Evolutionary conservation across 306 rosid species (phyloP), one percentile per base, ranked within the genome.

Genomic region (Echinosophora koreensis): DNA sequence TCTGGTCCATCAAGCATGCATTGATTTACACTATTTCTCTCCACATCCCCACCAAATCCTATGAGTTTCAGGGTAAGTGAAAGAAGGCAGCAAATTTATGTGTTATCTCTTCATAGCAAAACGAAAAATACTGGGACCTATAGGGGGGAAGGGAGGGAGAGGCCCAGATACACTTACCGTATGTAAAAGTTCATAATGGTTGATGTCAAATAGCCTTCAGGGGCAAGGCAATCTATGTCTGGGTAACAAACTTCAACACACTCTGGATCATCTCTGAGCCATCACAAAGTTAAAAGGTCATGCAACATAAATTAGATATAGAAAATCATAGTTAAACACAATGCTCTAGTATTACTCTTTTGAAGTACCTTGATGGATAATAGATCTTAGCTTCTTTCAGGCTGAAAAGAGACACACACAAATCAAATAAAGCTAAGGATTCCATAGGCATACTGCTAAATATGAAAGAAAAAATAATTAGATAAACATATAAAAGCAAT

Each of bases 161-260:
- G 12, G 71, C 52, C 39, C 7, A 35, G 67, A 41, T 51, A 35
- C 70, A 79, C 84, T 80, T 86, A 95, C 99, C 95, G 88, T 61
- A 95, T 90, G 80, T 90, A 95, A 72, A 95, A 95, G 85, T 92
- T 92, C 97, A 92, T 95, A 5, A 92, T 92, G 72, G 93, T 87
- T 61, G 97, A 95, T 74, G 95, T 84, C 84, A 95, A 86, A 84
- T 83, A 95, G 80, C 89, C 78, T 84, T 78, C 84, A 28, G 99
- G 94, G 41, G 85, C 90, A 83, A 95, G 99, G 86, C 97, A 95
- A 54, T 83, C 74, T 51, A 86, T 76, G 84, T 95, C 97, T 3
- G 63, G 60, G 77, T 63, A 92, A 80, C 90, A 87, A 69, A 95
- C 86, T 84, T 90, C 97, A 41, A 90, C 88, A 10, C 90, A 85